phyloP scores from a whole-genome alignment of 306 rosid genomes.

The Quercus suber region DNA sequence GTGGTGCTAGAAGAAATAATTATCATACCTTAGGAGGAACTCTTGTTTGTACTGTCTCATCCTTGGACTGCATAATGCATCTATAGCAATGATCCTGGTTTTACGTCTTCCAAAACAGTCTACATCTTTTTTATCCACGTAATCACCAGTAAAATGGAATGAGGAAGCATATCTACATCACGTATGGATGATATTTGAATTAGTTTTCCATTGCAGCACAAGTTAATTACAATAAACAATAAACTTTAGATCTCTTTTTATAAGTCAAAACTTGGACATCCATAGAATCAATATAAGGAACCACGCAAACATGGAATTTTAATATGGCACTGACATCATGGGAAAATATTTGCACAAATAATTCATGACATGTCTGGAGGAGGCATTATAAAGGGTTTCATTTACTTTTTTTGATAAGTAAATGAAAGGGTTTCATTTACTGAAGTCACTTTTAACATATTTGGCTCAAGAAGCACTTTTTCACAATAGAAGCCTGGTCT shows the following conservation, averaged over 20 bases:
- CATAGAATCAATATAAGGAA: not conserved
- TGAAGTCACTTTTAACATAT: not conserved
- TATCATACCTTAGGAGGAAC: conserved; percentile 69
- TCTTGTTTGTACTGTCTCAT: conserved; percentile 66
- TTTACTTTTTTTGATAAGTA: too few relatives aligned
- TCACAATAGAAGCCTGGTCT: not conserved
- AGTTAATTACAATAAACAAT: conserved; percentile 9
- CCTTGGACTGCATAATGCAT: conserved; percentile 78
- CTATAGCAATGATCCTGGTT: conserved; percentile 77
- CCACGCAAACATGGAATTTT: not conserved
- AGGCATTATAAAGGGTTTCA: not conserved
- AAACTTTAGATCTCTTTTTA: conserved; percentile 1
- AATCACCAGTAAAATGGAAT: conserved; percentile 73
- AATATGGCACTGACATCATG: not conserved
- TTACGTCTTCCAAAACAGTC: conserved; percentile 71
- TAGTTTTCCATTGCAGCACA: conserved; percentile 14
- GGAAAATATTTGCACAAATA: not conserved
- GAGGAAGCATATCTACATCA: conserved; percentile 77
- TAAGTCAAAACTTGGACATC: conserved; percentile 4
- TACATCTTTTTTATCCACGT: conserved; percentile 54
- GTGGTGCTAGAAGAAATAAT: conserved; percentile 18
- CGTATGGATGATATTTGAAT: conserved; percentile 26
- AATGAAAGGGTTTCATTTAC: too few relatives aligned
- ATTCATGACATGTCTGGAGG: not conserved
- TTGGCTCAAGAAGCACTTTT: not conserved